These are phyloP conservation scores for Crithidia brevicula DNA, from an alignment of 208 protist species.

Conservation along the genomic window DNA sequence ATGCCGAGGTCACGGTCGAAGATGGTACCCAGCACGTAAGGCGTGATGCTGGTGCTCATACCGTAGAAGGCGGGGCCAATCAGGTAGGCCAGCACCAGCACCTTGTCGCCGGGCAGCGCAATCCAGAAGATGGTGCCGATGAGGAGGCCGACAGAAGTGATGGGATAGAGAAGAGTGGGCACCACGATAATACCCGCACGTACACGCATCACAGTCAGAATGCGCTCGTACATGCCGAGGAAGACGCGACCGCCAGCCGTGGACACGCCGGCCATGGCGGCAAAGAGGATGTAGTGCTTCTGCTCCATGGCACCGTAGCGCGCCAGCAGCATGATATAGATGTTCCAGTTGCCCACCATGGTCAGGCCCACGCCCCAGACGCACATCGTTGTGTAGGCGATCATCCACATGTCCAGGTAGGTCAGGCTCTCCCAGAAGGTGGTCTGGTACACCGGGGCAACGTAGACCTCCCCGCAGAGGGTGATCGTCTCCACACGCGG, in stretches of 20 bases:
- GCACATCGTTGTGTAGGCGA: constrained; percentile 48
- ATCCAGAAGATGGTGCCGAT: constrained; percentile 50
- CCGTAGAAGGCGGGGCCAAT: constrained; percentile 48
- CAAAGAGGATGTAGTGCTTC: constrained; percentile 58
- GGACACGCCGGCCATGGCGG: constrained; percentile 46
- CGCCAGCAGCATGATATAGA: constrained; percentile 43
- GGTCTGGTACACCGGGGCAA: constrained; percentile 55
- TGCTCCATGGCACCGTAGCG: constrained; percentile 36
- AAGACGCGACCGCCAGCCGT: constrained; percentile 48
- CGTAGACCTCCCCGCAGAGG: constrained; percentile 57
- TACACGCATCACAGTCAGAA: constrained; percentile 28
- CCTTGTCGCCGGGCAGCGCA: constrained; percentile 40
- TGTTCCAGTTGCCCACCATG: constrained; percentile 58
- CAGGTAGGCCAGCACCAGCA: constrained; percentile 44
- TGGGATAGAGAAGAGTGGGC: constrained; percentile 37
- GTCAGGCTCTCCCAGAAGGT: constrained; percentile 53
- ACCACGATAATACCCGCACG: constrained; percentile 21
- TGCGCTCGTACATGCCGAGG: constrained; percentile 46
- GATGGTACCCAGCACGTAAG: constrained; percentile 57
- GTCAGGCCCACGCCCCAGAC: constrained; percentile 60
- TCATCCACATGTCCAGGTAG: constrained; percentile 57
- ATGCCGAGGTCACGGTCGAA: constrained; percentile 62
- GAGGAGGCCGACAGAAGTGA: constrained; percentile 38
- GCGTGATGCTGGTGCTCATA: constrained; percentile 48
- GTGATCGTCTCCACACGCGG: constrained; percentile 51